A percentile compares a stretch with the other conserved stretches of the same genome.
phyloP scores from a whole-genome alignment of 805 yeast genomes.

The Brettanomyces sp. region DNA sequence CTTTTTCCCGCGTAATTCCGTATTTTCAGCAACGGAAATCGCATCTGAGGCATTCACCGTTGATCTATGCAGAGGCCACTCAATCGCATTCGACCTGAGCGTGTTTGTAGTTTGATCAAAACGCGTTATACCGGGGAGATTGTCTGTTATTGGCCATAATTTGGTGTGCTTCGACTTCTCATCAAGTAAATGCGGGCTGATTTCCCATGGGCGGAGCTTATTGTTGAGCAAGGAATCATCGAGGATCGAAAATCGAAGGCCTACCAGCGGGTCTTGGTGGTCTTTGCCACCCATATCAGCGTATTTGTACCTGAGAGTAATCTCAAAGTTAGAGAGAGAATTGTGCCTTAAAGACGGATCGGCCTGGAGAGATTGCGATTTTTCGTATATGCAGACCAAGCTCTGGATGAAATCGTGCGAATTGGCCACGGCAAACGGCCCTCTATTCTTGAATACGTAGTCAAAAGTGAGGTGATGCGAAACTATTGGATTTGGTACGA shows the following conservation, averaged over 20 bases:
- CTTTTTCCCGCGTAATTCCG: background rate
- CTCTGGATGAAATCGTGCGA: conserved; percentile 10
- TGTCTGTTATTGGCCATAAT: conserved; percentile 21
- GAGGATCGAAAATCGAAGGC: conserved; percentile 13
- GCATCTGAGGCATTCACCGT: background rate
- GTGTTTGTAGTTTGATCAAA: conserved; percentile 11
- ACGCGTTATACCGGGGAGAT: conserved; percentile 8
- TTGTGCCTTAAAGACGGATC: background rate
- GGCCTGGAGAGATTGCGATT: background rate
- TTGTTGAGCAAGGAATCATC: conserved; percentile 14
- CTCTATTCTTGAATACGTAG: conserved; percentile 15
- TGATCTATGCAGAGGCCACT: conserved; percentile 13
- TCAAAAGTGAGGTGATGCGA: conserved; percentile 9
- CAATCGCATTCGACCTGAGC: conserved; percentile 5
- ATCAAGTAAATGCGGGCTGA: conserved; percentile 9
- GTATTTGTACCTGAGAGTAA: conserved; percentile 9
- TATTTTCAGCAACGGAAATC: background rate
- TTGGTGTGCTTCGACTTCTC: conserved; percentile 11
- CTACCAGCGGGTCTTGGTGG: conserved; percentile 7
- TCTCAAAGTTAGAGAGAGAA: conserved; percentile 11
- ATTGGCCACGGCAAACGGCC: conserved; percentile 15
- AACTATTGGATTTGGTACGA: conserved; percentile 19
- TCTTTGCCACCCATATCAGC: background rate
- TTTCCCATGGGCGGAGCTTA: conserved; percentile 15
- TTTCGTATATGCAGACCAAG: conserved; percentile 4